A percentile compares a stretch with the other conserved stretches of the same genome.
Conservation (phyloP, 768 basidiomycete species). For the Pulveroboletus sp. region DNA sequence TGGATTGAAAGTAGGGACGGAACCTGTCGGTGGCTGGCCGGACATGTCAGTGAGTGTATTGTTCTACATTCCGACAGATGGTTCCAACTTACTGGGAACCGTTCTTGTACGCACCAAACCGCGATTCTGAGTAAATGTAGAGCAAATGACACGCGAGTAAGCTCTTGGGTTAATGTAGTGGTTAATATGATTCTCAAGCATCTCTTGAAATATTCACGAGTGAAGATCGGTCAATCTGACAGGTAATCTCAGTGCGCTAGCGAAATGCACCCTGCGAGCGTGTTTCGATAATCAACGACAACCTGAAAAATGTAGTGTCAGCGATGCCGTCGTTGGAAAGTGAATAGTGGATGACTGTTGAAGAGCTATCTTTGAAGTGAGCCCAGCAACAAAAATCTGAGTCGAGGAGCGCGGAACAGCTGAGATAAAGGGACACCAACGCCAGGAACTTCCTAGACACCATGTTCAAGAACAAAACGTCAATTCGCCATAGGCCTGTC, state of each 20-base stretch:
- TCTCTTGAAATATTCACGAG: slow-evolving; percentile 55
- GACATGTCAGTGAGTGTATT: too few relatives aligned
- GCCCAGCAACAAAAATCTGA: slow-evolving; percentile 57
- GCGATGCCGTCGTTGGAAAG: slow-evolving; percentile 37
- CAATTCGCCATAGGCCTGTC: slow-evolving; percentile 56
- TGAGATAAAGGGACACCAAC: slow-evolving; percentile 50
- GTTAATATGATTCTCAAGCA: slow-evolving; percentile 45
- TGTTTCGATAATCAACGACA: slow-evolving; percentile 2
- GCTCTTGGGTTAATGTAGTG: slow-evolving; percentile 25
- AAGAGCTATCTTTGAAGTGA: slow-evolving; percentile 63
- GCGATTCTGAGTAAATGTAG: slow-evolving; percentile 6
- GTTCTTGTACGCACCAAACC: slow-evolving; percentile 1
- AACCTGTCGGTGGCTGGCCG: too few relatives aligned
- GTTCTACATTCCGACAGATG: too few relatives aligned
- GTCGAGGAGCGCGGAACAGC: slow-evolving; percentile 58
- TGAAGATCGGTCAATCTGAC: slow-evolving; percentile 47
- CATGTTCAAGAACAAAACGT: slow-evolving; percentile 44
- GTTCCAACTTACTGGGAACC: slow-evolving; percentile 25
- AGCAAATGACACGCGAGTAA: slow-evolving; percentile 17
- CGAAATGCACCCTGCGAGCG: slow-evolving; percentile 40
- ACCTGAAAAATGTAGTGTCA: slow-evolving; percentile 48
- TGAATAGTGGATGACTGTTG: slow-evolving; percentile 48
- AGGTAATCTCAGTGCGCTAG: slow-evolving; percentile 44
- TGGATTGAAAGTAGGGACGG: too few relatives aligned
- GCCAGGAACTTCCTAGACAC: slow-evolving; percentile 46